phyloP scores from a whole-genome alignment of 2,329 filamentous ascomycete species.

The Parastagonospora avenae region DNA sequence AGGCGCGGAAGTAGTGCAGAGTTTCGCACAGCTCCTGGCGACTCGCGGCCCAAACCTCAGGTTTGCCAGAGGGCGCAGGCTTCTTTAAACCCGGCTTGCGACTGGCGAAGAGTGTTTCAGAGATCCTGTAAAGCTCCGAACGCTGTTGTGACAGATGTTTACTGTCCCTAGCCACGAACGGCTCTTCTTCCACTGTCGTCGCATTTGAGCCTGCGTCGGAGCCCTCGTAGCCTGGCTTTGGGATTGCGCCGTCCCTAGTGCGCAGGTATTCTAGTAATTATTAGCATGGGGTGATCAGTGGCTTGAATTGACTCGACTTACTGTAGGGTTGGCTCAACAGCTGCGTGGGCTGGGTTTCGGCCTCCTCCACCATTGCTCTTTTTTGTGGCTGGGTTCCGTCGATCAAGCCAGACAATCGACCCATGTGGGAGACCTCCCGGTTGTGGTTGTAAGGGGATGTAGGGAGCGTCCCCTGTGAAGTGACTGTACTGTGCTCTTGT shows the following conservation, averaged over 20 bases:
- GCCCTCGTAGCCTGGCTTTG: background rate
- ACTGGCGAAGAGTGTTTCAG: constrained; percentile 18
- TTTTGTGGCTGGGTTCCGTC: too few relatives aligned
- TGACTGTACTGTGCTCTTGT: too few relatives aligned
- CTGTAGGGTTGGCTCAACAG: too few relatives aligned
- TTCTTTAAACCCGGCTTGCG: constrained; percentile 31
- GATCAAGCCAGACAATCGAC: too few relatives aligned
- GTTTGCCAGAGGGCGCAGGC: constrained; percentile 44
- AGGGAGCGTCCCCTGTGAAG: too few relatives aligned
- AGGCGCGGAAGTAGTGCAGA: constrained; percentile 65
- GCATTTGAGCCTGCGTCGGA: constrained; percentile 4
- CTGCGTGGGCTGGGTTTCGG: too few relatives aligned
- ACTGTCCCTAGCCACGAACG: background rate
- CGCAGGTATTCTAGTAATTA: too few relatives aligned
- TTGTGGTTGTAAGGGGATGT: too few relatives aligned
- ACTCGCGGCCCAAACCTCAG: constrained; percentile 62
- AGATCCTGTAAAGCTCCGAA: constrained; percentile 10
- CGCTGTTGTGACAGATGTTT: background rate
- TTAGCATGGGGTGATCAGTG: background rate
- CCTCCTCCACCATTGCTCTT: too few relatives aligned
- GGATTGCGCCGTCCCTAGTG: too few relatives aligned
- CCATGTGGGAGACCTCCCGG: too few relatives aligned
- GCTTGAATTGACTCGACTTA: too few relatives aligned
- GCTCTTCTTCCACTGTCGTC: constrained; percentile 4
- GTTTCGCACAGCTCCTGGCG: constrained; percentile 68